Conservation (phyloP, 208 protist genomes). For the Plasmodiophora brassicae region DNA sequence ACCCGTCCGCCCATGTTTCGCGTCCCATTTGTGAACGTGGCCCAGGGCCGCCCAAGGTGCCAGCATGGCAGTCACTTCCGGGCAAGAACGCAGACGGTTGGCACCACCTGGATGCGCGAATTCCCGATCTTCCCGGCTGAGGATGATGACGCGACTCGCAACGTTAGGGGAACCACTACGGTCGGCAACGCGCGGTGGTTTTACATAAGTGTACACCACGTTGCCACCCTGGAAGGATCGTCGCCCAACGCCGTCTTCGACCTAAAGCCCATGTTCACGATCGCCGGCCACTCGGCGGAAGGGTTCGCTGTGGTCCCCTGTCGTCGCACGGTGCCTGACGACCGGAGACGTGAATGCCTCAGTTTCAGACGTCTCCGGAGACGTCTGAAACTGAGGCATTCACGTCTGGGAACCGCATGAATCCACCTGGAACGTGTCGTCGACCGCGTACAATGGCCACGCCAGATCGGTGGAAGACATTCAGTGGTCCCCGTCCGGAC, state of each 20-base stretch:
- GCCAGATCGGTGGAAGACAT: conserved; percentile 11
- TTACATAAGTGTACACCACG: too few relatives aligned
- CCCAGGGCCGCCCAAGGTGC: conserved; percentile 34
- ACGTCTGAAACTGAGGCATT: too few relatives aligned
- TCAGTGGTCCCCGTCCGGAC: background rate
- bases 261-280: background rate
- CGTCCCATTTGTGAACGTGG: conserved; percentile 39
- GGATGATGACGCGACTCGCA: too few relatives aligned
- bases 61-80: conserved; percentile 36
- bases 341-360: too few relatives aligned
- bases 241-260: background rate
- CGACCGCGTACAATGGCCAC: conserved; percentile 17
- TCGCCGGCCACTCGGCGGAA: background rate
- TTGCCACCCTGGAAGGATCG: background rate
- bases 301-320: conserved; percentile 37
- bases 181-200: too few relatives aligned
- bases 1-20: too few relatives aligned
- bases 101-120: conserved; percentile 35
- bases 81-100: conserved; percentile 30
- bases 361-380: too few relatives aligned
- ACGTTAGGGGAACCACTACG: too few relatives aligned
- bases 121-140: too few relatives aligned
- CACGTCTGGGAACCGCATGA: too few relatives aligned
- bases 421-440: too few relatives aligned
- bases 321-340: background rate